Evolutionary conservation across 2,329 filamentous ascomycete genomes (phyloP), one percentile per base, ranked within the genome.

Genomic region (Aspergillus unguis): DNA sequence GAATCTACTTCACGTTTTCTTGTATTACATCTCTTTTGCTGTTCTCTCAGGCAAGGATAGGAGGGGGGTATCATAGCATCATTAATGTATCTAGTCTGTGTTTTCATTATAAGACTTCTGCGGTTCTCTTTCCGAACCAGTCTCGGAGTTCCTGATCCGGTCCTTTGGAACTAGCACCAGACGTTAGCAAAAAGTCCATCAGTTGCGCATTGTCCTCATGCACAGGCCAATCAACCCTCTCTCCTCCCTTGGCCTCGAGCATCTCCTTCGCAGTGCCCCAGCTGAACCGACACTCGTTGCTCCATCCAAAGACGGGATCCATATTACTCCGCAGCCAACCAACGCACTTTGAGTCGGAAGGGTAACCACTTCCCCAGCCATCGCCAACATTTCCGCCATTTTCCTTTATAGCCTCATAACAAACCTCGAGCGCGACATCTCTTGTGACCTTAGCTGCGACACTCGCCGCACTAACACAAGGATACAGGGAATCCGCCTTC

Each of bases 401-500:
- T 9, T 37, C 36, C 55, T 66, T 65, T 17, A 84, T 78, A 4
- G 75, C 73, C 52, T 81, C 77, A 65, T 88, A 92, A 38, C 92
- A 79, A 2, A 87, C 83, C 65, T 96, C 92, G 26, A 97, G 79
- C 4, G 91, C 91, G 1, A 87, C 88, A 73, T 99, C 94, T 58
- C 94, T 80, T 9, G 94, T 97, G 29, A 99, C 94, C 72, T 99
- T 99, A 49, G 94, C 94, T 70, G 89, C 95, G 2, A 99, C 91
- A 57, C 88, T 94, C 5, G 94, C 92, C 31, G 92, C 94, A 63
- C 89, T 95, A 49, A 97, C 94, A 67, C 87, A 92, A 1, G 94
- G 91, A 70, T 92, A 97, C 44, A 97, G 70, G 55, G 87, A 90
- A 69, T 99, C 92, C 3, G 94, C 92, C 77, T 97, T 97, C 68